phyloP scores from a whole-genome alignment of 2,329 filamentous ascomycete genomes.

The Trichoderma semiorbis region DNA sequence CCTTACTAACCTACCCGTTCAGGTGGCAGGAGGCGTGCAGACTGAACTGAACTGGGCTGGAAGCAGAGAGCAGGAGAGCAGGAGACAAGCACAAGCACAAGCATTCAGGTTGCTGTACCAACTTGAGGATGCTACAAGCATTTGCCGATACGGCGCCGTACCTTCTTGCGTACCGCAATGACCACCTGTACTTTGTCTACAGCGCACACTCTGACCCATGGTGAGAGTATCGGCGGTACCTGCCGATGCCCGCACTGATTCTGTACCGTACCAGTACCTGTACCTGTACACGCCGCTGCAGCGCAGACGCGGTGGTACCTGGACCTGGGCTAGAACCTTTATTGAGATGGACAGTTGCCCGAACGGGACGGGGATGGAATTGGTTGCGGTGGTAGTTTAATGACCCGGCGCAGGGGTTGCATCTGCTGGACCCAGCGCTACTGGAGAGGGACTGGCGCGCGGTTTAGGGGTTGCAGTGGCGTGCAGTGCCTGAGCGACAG shows the following conservation, averaged over 20 bases:
- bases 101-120: background rate
- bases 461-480: slow-evolving; percentile 16
- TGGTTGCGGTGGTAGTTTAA: slow-evolving; percentile 36
- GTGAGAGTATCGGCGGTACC: background rate
- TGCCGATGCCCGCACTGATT: background rate
- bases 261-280: background rate
- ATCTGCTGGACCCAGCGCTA: background rate
- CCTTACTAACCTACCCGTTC: background rate
- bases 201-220: background rate
- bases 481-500: background rate
- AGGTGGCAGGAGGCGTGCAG: background rate
- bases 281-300: background rate
- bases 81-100: background rate
- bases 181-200: background rate
- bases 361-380: slow-evolving; percentile 33
- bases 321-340: slow-evolving; percentile 2
- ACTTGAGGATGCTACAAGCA: background rate
- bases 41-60: background rate
- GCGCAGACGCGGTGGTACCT: background rate
- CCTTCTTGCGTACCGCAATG: background rate
- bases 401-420: slow-evolving; percentile 25
- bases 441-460: slow-evolving; percentile 6
- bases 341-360: slow-evolving; percentile 26
- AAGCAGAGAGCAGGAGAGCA: background rate
- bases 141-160: background rate